Conservation (phyloP, 225 moss, liverwort and hornwort genomes). For the Bryoerythrophyllum caledonicum region DNA sequence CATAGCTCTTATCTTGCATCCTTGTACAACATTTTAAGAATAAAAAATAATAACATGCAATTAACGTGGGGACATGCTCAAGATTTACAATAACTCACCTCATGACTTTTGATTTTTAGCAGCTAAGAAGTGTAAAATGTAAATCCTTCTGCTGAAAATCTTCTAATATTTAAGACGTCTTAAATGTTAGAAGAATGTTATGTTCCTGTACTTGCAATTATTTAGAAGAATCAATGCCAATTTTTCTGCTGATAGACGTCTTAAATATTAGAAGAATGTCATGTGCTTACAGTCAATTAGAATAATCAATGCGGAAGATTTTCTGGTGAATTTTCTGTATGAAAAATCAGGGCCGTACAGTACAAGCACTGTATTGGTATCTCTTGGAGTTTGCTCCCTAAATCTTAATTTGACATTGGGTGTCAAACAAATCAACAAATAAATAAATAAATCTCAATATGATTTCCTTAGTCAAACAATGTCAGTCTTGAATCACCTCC, state of each 20-base stretch:
- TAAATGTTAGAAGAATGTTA: no score
- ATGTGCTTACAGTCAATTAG: not conserved
- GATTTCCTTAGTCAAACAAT: not conserved
- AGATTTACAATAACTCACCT: no score
- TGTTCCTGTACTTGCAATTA: no score
- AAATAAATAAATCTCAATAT: not conserved
- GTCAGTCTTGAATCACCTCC: conserved; percentile 1
- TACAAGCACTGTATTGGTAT: not conserved
- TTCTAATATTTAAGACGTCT: no score
- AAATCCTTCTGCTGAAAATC: not conserved
- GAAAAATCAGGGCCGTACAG: not conserved
- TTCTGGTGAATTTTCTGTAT: not conserved
- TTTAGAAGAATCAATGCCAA: not conserved
- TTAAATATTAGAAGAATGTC: no score
- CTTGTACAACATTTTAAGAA: no score
- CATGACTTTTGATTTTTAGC: no score
- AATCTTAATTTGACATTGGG: not conserved
- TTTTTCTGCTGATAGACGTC: no score
- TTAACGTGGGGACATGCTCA: no score
- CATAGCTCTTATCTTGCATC: no score
- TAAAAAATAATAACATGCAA: no score
- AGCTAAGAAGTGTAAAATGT: not conserved
- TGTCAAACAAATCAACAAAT: no score
- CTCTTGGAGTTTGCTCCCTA: conserved; percentile 1
- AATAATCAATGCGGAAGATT: not conserved